Evolutionary conservation across 31 red algal species (phyloP).

Genomic region (Asparagopsis taxiformis): DNA sequence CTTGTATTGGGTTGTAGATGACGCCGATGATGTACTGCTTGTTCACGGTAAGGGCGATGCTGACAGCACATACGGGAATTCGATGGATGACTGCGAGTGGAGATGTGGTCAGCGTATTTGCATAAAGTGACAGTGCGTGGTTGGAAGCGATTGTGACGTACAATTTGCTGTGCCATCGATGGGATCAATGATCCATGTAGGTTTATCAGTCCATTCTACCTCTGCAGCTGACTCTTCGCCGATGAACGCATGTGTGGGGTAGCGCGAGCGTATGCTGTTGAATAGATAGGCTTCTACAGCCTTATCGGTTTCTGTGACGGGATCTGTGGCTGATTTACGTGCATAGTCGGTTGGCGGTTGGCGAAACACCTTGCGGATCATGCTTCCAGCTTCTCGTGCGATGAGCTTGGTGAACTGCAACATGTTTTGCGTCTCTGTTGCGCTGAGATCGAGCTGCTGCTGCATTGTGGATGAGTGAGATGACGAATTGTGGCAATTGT

Average conservation of each 20-base stretch:
- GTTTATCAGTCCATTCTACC: slow-evolving; percentile 25
- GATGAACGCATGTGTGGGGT: slow-evolving; percentile 61
- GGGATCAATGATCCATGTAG: slow-evolving; percentile 79
- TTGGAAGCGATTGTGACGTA: background rate
- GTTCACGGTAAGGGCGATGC: slow-evolving; percentile 53
- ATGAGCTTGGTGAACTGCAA: slow-evolving; percentile 27
- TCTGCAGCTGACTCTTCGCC: slow-evolving; percentile 81
- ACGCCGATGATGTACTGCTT: slow-evolving; percentile 66
- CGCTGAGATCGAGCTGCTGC: slow-evolving; percentile 4
- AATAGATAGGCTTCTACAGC: slow-evolving; percentile 64
- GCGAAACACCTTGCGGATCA: slow-evolving; percentile 39
- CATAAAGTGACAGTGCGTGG: too few species aligned
- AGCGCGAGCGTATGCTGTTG: slow-evolving; percentile 31
- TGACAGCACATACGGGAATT: slow-evolving; percentile 54
- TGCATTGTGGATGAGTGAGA: too few species aligned
- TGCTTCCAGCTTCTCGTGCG: slow-evolving; percentile 32
- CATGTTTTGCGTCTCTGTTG: slow-evolving; percentile 3
- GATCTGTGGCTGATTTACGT: slow-evolving; percentile 77
- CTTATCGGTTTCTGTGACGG: slow-evolving; percentile 88
- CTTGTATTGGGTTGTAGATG: slow-evolving; percentile 86
- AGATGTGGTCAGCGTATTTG: background rate
- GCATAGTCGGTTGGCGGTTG: slow-evolving; percentile 39
- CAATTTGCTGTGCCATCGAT: slow-evolving; percentile 96
- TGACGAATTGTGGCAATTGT: too few species aligned
- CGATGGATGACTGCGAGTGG: slow-evolving; percentile 23